phyloP scores from a whole-genome alignment of 2,329 filamentous ascomycete genomes.

The Arthrinium phaeospermum region DNA sequence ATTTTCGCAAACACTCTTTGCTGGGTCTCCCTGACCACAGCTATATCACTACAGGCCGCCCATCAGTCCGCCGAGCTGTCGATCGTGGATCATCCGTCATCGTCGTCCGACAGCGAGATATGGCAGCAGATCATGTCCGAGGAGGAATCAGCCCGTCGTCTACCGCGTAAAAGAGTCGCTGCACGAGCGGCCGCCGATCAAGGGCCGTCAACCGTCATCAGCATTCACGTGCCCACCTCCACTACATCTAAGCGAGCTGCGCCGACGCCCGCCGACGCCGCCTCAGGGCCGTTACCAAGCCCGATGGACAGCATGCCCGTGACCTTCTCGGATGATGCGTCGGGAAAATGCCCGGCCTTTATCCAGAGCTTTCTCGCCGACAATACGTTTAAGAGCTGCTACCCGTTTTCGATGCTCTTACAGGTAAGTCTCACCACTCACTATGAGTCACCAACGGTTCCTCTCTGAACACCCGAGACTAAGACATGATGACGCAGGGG shows the following conservation, averaged over 20 bases:
- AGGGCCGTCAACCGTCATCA: slow-evolving; percentile 37
- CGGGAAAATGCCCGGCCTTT: slow-evolving; percentile 66
- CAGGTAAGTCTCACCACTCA: slow-evolving; percentile 58
- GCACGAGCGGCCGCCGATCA: slow-evolving; percentile 22
- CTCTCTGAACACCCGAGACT: slow-evolving; percentile 4
- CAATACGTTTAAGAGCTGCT: slow-evolving; percentile 72
- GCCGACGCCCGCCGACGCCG: slow-evolving; percentile 35
- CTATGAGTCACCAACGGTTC: neutral
- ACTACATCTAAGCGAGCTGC: slow-evolving; percentile 28
- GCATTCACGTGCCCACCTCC: slow-evolving; percentile 37
- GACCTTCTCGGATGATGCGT: slow-evolving; percentile 63
- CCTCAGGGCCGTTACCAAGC: slow-evolving; percentile 57
- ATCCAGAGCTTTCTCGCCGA: slow-evolving; percentile 71
- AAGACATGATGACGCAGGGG: neutral
- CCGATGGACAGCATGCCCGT: slow-evolving; percentile 71
- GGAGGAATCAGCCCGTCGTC: slow-evolving; percentile 40
- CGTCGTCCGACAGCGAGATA: slow-evolving; percentile 40
- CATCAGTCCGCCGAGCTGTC: slow-evolving; percentile 39
- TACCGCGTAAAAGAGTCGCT: slow-evolving; percentile 23
- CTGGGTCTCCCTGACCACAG: slow-evolving; percentile 33
- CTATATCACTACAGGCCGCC: slow-evolving; percentile 33
- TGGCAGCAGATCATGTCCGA: slow-evolving; percentile 45
- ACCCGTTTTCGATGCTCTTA: slow-evolving; percentile 84
- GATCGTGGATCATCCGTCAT: slow-evolving; percentile 43
- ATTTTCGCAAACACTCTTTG: slow-evolving; percentile 39